These are phyloP conservation scores for Leccinum olivaceopallidum DNA, from an alignment of 768 basidiomycete genomes.

Conservation along the genomic window DNA sequence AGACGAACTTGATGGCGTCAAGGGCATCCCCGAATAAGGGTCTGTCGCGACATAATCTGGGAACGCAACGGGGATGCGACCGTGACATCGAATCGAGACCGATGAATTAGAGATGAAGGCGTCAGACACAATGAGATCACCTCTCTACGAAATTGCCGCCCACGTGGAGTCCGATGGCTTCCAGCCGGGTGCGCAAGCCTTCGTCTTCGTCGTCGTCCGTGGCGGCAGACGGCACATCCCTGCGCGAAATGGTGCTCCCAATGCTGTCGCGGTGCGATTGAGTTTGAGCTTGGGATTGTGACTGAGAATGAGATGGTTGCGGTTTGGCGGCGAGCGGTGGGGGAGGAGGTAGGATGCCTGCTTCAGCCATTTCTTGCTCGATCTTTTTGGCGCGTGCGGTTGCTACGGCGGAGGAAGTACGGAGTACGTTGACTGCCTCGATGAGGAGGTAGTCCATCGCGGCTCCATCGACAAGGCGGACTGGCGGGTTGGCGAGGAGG, in stretches of 20 bases:
- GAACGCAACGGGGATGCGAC: too few relatives aligned
- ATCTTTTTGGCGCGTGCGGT: conserved; percentile 62
- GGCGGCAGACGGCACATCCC: background rate
- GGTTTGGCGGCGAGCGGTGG: conserved; percentile 42
- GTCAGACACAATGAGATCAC: conserved; percentile 39
- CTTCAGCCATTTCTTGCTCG: conserved; percentile 78
- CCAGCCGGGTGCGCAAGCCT: conserved; percentile 64
- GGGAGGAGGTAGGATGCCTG: conserved; percentile 65
- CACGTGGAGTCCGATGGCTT: conserved; percentile 83
- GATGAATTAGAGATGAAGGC: background rate
- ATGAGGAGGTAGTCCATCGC: conserved; percentile 88
- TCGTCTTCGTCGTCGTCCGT: conserved; percentile 70
- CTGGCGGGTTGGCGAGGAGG: conserved; percentile 65
- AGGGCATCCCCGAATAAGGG: conserved; percentile 79
- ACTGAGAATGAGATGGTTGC: conserved; percentile 12
- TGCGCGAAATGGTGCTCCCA: conserved; percentile 27
- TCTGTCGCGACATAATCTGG: conserved; percentile 74
- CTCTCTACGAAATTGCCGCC: conserved; percentile 86
- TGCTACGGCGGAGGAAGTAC: conserved; percentile 73
- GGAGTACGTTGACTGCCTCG: conserved; percentile 72
- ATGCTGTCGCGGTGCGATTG: conserved; percentile 35
- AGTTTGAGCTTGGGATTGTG: background rate
- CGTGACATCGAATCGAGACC: background rate
- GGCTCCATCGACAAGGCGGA: conserved; percentile 60
- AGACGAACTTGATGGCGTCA: conserved; percentile 92